Evolutionary conservation across 371 early-diverging fungal species (phyloP).

Genomic region (Mortierella sp.): DNA sequence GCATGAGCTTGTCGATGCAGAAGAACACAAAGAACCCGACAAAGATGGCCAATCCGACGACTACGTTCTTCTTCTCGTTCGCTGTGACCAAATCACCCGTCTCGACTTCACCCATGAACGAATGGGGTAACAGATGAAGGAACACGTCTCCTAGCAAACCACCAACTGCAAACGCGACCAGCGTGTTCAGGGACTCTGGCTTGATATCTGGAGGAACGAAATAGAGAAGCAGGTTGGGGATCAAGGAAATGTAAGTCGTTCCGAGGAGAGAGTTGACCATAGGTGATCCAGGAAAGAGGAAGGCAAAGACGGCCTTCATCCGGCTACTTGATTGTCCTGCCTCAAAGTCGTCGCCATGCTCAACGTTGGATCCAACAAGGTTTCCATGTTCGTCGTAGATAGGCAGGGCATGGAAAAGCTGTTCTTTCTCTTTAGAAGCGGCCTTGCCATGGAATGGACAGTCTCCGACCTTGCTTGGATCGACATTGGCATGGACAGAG

Average conservation of each 20-base stretch:
- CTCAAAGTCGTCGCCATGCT: conserved; percentile 16
- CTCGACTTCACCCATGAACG: conserved; percentile 71
- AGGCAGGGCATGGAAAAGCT: conserved; percentile 26
- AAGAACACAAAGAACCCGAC: conserved; percentile 80
- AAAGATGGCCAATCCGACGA: conserved; percentile 82
- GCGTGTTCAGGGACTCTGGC: conserved; percentile 72
- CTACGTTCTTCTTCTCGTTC: conserved; percentile 70
- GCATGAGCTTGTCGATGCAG: conserved; percentile 85
- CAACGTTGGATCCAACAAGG: conserved; percentile 22
- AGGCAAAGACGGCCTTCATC: conserved; percentile 50
- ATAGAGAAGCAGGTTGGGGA: conserved; percentile 84
- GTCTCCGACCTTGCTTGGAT: conserved; percentile 27
- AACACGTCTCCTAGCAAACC: conserved; percentile 89
- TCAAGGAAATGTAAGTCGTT: conserved; percentile 85
- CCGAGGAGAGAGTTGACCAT: conserved; percentile 80
- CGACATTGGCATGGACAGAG: conserved; percentile 35
- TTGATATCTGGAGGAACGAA: conserved; percentile 86
- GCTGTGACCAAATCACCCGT: conserved; percentile 53
- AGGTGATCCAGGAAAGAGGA: conserved; percentile 72
- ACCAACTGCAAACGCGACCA: conserved; percentile 90
- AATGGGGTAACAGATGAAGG: conserved; percentile 85
- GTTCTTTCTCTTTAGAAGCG: conserved; percentile 14
- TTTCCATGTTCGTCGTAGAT: conserved; percentile 38
- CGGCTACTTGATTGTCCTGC: conserved; percentile 15
- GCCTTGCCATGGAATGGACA: conserved; percentile 40